Base-by-base conservation (phyloP, 2,329 filamentous ascomycete species). In the Moelleriella libera region DNA sequence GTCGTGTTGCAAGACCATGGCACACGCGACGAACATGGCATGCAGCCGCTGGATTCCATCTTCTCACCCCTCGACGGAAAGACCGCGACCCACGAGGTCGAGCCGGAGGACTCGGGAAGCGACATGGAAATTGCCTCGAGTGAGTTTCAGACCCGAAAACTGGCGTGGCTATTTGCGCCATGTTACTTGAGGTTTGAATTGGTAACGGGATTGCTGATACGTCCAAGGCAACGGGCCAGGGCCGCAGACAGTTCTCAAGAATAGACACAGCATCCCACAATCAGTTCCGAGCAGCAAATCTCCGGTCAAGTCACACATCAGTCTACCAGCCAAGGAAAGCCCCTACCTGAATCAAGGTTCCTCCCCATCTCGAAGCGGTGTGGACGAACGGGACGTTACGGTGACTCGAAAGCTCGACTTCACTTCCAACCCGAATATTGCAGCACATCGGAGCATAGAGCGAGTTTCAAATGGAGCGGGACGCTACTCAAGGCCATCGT, bases 21-120 rank as follows among this genome's bases (percentile, higher is more conserved):
- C 46, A 71, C 82, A 51, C 84, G 88, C 67, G 90, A 97, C 66
- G 88, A 94, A 62, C 74, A 95, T 72, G 92, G 90, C 63, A 81
- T 98, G 70, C 88, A 96, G 62, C 83, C 86, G 37, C 76, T 95
- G 49, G 85, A 90, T 37, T 79, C 80, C 54, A 79, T 97, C 54
- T 95, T 95, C 64, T 96, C 89, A 7, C 95, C 89, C 21, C 88
- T 89, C 11, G 76, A 79, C 54, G 85, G 82, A 57, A 52, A 43
- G 51, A 57, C 51, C 52, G 56, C 31, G 50, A 55, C 44, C 42
- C 53, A 45, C 57, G 64, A 57, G 51, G 59, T 54, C 41, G 48
- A 30, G 12, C 50, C 48, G n/a, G 51, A 53, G 43, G 56, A 56
- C 8, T 54, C 55, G 58, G 69, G 52, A 57, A 73, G 54, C 54